Evolutionary conservation across 2,329 filamentous ascomycete genomes (phyloP), one percentile per base, ranked within the genome.

Genomic region (Cordyceps militaris): DNA sequence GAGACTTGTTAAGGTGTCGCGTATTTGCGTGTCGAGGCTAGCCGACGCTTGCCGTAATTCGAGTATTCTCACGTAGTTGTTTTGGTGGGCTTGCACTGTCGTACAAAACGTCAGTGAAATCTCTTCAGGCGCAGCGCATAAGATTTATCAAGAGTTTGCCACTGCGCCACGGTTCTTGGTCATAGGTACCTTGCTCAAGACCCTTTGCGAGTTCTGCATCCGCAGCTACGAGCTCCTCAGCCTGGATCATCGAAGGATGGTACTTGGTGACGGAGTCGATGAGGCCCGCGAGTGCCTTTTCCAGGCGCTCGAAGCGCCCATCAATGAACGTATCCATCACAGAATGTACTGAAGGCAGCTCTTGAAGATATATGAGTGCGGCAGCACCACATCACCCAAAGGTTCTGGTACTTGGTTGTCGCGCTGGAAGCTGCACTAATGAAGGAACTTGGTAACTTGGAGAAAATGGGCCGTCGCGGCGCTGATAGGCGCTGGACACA

Each of bases 181-280:
- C 7, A 21, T 14, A 51, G 49, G 46, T 75, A 89, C 88, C 74
- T 69, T 87, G 76, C 64, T 85, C 79, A 3, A 95, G 76, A 4
- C 87, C 84, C 62, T 79, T 75, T 63, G 76, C 80, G 46, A 95
- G 79, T 60, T 86, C 83, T 43, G 79, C 76, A 67, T 95, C 88
- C 24, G 89, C 89, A 8, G 78, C 76, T 19, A 88, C 76, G 10
- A 95, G 82, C 62, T 91, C 87, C 58, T 82, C 76, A 6, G 87
- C 88, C 26, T 86, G 82, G 36, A 78, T 72, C 4, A 82, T 75
- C 7, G 87, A 89, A 0, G 90, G 89, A 66, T 91, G 90, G 73
- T 92, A 93, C 62, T 90, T 88, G 6, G 88, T 80, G 61, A 95
- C 87, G 0, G 89, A 92, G 69, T 91, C 88, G 64, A 91, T 86